These are phyloP conservation scores for Thozetella sp. DNA, from an alignment of 495 filamentous ascomycete species.

Conservation along the genomic window DNA sequence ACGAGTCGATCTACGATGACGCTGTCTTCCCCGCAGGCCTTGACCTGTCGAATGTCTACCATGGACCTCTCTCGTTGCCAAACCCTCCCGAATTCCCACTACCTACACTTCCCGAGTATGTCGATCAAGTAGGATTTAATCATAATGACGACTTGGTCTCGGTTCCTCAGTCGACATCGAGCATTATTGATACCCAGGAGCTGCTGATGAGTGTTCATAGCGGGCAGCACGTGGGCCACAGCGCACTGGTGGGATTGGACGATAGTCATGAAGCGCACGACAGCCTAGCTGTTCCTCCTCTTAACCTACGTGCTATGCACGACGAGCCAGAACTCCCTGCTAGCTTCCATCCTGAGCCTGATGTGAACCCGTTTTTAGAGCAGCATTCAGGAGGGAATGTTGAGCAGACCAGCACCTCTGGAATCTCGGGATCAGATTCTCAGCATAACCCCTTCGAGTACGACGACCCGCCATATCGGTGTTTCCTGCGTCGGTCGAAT, in stretches of 20 bases:
- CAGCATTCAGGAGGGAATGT: neutral
- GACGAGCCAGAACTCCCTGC: neutral
- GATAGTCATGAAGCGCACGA: neutral
- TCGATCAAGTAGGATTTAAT: neutral
- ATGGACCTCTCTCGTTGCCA: neutral
- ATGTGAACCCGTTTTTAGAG: neutral
- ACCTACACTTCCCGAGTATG: neutral
- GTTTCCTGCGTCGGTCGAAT: constrained; percentile 4
- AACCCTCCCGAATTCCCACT: neutral
- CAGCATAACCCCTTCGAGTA: constrained; percentile 1
- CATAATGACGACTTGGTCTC: neutral
- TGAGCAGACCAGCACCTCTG: neutral
- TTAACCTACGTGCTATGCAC: neutral
- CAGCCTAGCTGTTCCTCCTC: neutral
- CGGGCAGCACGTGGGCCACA: neutral
- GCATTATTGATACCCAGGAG: neutral
- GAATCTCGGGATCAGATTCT: neutral
- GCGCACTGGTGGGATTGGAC: neutral
- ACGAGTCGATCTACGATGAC: neutral
- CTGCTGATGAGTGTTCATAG: neutral
- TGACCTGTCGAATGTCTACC: neutral
- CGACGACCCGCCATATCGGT: constrained; percentile 5
- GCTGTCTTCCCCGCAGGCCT: neutral
- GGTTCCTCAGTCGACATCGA: neutral
- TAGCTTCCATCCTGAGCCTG: neutral